Conservation (phyloP, 495 filamentous ascomycete genomes). For the Pyronema domesticum region DNA sequence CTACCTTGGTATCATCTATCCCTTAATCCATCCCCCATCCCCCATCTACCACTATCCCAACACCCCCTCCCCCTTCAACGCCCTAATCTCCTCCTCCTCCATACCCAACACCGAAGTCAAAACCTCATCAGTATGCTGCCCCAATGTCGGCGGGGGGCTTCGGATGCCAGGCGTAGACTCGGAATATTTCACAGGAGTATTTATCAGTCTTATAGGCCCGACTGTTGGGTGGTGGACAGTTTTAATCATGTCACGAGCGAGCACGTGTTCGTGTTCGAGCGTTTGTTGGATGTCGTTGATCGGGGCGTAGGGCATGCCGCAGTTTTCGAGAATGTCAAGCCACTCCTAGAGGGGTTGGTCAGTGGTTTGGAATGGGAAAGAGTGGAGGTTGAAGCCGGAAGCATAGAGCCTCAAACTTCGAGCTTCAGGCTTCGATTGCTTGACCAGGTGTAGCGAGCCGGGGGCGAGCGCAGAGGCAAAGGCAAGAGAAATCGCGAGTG, state of each 20-base stretch:
- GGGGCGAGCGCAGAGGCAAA: neutral
- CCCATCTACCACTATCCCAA: neutral
- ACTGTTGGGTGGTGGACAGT: slow-evolving; percentile 69
- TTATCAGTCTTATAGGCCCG: slow-evolving; percentile 74
- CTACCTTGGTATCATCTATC: neutral
- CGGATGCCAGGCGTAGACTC: slow-evolving; percentile 60
- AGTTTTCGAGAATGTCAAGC: slow-evolving; percentile 71
- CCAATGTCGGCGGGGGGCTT: slow-evolving; percentile 65
- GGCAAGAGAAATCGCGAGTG: neutral
- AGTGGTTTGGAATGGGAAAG: too few species aligned
- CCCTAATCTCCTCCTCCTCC: slow-evolving; percentile 38
- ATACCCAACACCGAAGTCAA: slow-evolving; percentile 49
- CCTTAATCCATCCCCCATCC: neutral
- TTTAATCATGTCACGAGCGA: slow-evolving; percentile 71
- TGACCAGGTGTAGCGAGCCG: too few species aligned
- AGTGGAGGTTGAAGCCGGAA: neutral
- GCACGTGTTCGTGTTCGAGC: slow-evolving; percentile 69
- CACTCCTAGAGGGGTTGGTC: slow-evolving; percentile 40
- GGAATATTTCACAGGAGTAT: slow-evolving; percentile 92
- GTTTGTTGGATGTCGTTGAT: slow-evolving; percentile 81
- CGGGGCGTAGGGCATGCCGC: slow-evolving; percentile 86
- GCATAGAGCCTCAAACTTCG: neutral
- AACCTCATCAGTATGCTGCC: slow-evolving; percentile 84
- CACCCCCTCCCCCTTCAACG: slow-evolving; percentile 8
- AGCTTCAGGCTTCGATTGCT: neutral